Conservation (phyloP, 768 basidiomycete genomes). For the Brasilioporus rufonigricans region DNA sequence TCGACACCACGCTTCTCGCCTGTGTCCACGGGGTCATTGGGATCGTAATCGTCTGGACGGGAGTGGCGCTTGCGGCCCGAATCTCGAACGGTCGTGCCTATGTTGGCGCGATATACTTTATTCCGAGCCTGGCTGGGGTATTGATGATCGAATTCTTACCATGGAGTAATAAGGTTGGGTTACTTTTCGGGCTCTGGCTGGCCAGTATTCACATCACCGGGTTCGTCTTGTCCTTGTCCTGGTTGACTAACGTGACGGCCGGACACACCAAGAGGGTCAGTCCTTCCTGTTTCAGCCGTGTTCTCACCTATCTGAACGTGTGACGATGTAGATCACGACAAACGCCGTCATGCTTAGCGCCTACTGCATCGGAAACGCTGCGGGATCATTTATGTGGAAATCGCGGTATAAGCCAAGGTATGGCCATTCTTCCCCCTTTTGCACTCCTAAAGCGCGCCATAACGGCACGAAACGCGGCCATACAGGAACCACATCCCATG, state of each 20-base stretch:
- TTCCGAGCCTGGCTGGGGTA: constrained; percentile 64
- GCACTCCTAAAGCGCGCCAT: background rate
- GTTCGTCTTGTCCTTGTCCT: constrained; percentile 60
- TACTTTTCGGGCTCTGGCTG: constrained; percentile 46
- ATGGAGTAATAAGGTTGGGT: constrained; percentile 62
- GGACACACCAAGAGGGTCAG: constrained; percentile 75
- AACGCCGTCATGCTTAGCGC: constrained; percentile 75
- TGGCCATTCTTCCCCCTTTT: constrained; percentile 1
- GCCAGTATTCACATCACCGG: constrained; percentile 52
- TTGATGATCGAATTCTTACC: constrained; percentile 64
- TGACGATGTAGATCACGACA: constrained; percentile 21
- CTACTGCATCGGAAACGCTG: constrained; percentile 65
- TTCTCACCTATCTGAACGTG: background rate
- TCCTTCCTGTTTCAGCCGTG: constrained; percentile 4
- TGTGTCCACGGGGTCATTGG: constrained; percentile 65
- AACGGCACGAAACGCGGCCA: background rate
- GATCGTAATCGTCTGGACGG: constrained; percentile 68
- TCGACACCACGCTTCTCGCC: constrained; percentile 68
- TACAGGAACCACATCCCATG: constrained; percentile 72
- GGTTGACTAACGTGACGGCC: constrained; percentile 63
- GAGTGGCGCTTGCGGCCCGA: constrained; percentile 55
- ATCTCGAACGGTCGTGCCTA: constrained; percentile 59
- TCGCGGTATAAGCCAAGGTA: constrained; percentile 63
- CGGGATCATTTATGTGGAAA: constrained; percentile 80
- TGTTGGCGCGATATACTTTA: constrained; percentile 53